Evolutionary conservation across 305 asterid species (phyloP), one percentile per base, ranked within the genome.

Genomic region (Plantago lanceolata): DNA sequence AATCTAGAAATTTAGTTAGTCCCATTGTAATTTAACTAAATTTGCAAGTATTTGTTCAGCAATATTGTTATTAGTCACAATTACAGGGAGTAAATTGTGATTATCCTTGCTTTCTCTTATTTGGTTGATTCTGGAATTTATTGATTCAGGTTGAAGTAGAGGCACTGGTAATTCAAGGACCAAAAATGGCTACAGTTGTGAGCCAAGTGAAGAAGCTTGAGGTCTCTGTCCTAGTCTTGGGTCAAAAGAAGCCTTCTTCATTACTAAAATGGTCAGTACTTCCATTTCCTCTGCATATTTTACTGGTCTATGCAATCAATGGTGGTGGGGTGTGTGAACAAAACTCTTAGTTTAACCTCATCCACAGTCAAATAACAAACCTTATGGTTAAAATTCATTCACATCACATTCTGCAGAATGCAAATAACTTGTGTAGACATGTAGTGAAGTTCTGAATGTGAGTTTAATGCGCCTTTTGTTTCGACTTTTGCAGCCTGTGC

Each of bases 131-230:
- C 58, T 44, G 57, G 58, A 19, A 43, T 59, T 63, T 29, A 15
- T 58, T 24, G 48, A 0, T 45, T 17, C 53, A 87, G 97, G 97
- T 88, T 63, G 96, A 90, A 68, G 89, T 90, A 17, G 97, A 90
- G 76, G 95, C 95, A 75, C 68, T 90, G 16, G 93, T 89, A 15
- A 80, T 90, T 49, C 85, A 82, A 77, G 97, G 97, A 33, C 86
- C 90, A 66, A 84, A 76, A 68, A 70, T 85, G 83, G 85, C 70
- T 37, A 90, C 93, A 26, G 83, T 85, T 20, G 78, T 84, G 79
- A 84, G 82, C 81, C 97, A 90, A 72, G 97, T 90, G 70, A 87
- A 88, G 89, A 90, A 85, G 79, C 88, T 90, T 29, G 95, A 90
- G 63, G 97, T 90, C 24, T 85, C 95, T 73, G 97, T 90, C 31